These are phyloP conservation scores for Cucumis variabilis DNA, from an alignment of 331 rosid genomes.

Conservation along the genomic window DNA sequence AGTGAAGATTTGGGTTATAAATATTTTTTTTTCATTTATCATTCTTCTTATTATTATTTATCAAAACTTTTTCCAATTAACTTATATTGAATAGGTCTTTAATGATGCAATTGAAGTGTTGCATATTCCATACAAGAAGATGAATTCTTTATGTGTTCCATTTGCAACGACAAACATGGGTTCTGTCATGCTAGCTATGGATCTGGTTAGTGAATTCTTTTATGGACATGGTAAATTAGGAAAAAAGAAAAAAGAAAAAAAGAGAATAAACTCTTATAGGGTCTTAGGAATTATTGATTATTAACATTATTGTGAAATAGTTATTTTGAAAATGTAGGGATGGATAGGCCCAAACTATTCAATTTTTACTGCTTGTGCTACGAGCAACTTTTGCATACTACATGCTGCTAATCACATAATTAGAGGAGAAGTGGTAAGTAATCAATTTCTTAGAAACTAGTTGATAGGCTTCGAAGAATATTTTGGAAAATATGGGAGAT, in stretches of 20 bases:
- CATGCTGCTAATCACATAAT: slow-evolving; percentile 92
- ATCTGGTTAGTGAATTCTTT: slow-evolving; percentile 95
- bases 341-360: slow-evolving; percentile 99
- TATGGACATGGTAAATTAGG: too few species aligned
- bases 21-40: not conserved
- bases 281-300: slow-evolving; percentile 38
- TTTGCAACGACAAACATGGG: slow-evolving; percentile 99
- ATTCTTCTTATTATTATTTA: not conserved
- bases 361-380: slow-evolving; percentile 97
- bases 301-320: too few species aligned
- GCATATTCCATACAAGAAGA: slow-evolving; percentile 88
- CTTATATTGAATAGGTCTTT: slow-evolving; percentile 71
- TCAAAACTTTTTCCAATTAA: not conserved
- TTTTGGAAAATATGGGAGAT: slow-evolving; percentile 23
- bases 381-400: slow-evolving; percentile 93
- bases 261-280: slow-evolving; percentile 10
- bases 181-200: slow-evolving; percentile 98
- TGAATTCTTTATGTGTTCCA: slow-evolving; percentile 98
- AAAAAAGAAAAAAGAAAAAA: not conserved
- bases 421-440: slow-evolving; percentile 98
- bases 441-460: slow-evolving; percentile 29
- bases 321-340: slow-evolving; percentile 62
- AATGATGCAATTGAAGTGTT: slow-evolving; percentile 93
- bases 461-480: slow-evolving; percentile 12
- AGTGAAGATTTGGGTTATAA: too few species aligned